Conservation (phyloP, 345 rosid genomes). For the Cochlearia excelsa region DNA sequence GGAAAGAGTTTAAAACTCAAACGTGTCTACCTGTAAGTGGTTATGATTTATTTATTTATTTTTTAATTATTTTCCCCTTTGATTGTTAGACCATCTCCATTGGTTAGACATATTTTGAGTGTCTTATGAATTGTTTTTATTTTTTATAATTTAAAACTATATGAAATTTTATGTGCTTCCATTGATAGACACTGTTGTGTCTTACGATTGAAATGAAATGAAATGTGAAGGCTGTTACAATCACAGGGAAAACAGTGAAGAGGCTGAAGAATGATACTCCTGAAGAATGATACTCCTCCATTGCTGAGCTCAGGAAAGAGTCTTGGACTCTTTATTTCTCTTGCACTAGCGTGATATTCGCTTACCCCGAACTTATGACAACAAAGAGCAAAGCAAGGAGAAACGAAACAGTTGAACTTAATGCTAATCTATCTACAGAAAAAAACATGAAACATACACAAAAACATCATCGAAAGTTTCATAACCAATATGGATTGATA, state of each 20-base stretch:
- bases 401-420: slow-evolving; percentile 33
- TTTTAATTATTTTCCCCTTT: too few species aligned
- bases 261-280: slow-evolving; percentile 60
- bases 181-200: not conserved
- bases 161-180: too few species aligned
- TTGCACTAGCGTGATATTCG: slow-evolving; percentile 52
- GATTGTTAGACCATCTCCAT: too few species aligned
- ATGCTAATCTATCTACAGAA: slow-evolving; percentile 25
- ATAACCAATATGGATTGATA: not conserved
- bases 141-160: too few species aligned
- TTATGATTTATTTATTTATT: too few species aligned
- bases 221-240: slow-evolving; percentile 86
- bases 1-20: too few species aligned
- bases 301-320: slow-evolving; percentile 53
- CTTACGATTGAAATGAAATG: slow-evolving; percentile 70
- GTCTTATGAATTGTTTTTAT: too few species aligned
- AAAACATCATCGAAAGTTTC: slow-evolving; percentile 2
- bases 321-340: slow-evolving; percentile 64
- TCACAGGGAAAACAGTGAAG: slow-evolving; percentile 86
- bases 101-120: too few species aligned
- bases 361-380: slow-evolving; percentile 59
- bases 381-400: slow-evolving; percentile 72
- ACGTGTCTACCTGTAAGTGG: too few species aligned
- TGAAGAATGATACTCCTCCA: slow-evolving; percentile 48
- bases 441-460: not conserved